phyloP scores from a whole-genome alignment of 1,139 yeast genomes.

The Saccharomyces hybrid region DNA sequence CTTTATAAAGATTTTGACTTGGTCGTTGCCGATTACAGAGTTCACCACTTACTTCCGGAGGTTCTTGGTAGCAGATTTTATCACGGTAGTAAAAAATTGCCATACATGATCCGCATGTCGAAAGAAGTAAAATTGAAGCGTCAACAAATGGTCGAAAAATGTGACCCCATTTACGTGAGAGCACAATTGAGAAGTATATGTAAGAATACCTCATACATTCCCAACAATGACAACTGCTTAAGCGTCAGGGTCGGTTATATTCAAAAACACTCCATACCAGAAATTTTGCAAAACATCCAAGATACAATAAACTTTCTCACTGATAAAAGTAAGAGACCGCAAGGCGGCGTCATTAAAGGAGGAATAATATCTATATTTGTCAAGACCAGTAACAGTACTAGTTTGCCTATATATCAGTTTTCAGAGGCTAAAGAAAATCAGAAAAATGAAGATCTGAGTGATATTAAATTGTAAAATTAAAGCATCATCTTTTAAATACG shows the following conservation, averaged over 20 bases:
- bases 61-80: slow-evolving; percentile 52
- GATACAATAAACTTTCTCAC: slow-evolving; percentile 47
- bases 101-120: slow-evolving; percentile 61
- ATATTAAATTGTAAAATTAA: background rate
- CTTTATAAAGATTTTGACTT: slow-evolving; percentile 55
- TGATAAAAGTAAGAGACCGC: slow-evolving; percentile 43
- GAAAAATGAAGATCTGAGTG: background rate
- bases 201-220: slow-evolving; percentile 51
- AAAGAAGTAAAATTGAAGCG: slow-evolving; percentile 38
- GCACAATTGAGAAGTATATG: slow-evolving; percentile 56
- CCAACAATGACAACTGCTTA: slow-evolving; percentile 45
- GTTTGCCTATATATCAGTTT: slow-evolving; percentile 39
- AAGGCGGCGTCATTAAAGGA: slow-evolving; percentile 50
- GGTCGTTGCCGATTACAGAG: slow-evolving; percentile 59
- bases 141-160: slow-evolving; percentile 21
- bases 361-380: slow-evolving; percentile 47
- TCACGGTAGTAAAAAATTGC: slow-evolving; percentile 49
- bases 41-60: slow-evolving; percentile 50
- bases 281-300: slow-evolving; percentile 48
- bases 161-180: slow-evolving; percentile 52
- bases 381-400: slow-evolving; percentile 57
- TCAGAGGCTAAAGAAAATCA: background rate
- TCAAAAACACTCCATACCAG: slow-evolving; percentile 36
- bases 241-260: slow-evolving; percentile 45
- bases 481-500: background rate